Evolutionary conservation across 2,329 filamentous ascomycete species (phyloP).

Genomic region (Paraphaeosphaeria sporulosa): DNA sequence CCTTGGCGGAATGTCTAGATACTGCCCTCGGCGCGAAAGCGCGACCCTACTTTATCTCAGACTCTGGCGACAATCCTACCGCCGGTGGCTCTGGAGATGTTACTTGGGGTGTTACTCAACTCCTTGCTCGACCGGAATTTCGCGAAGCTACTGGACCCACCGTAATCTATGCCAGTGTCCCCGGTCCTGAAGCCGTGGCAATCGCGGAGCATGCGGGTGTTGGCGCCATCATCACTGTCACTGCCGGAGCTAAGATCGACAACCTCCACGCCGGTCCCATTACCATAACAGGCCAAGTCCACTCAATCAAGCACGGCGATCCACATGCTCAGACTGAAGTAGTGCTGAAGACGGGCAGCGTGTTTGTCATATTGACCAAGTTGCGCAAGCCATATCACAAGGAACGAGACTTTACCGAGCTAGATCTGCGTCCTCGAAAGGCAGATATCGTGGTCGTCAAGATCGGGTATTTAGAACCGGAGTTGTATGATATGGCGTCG

Average conservation of each 20-base stretch:
- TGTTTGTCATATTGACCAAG: slow-evolving; percentile 48
- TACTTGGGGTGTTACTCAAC: slow-evolving; percentile 6
- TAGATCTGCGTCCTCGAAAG: neutral
- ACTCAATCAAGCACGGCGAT: slow-evolving; percentile 61
- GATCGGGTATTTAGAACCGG: slow-evolving; percentile 9
- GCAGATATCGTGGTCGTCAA: slow-evolving; percentile 8
- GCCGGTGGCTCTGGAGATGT: slow-evolving; percentile 16
- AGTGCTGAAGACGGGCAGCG: slow-evolving; percentile 59
- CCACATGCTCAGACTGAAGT: slow-evolving; percentile 57
- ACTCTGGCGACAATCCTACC: slow-evolving; percentile 13
- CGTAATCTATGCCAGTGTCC: slow-evolving; percentile 15
- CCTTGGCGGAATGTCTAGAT: slow-evolving; percentile 2
- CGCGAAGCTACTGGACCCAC: neutral
- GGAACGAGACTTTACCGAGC: slow-evolving; percentile 9
- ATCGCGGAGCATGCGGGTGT: slow-evolving; percentile 7
- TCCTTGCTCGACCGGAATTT: slow-evolving; percentile 11
- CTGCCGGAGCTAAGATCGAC: slow-evolving; percentile 13
- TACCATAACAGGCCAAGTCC: slow-evolving; percentile 50
- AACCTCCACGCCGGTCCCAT: slow-evolving; percentile 12
- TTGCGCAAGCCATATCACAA: slow-evolving; percentile 14
- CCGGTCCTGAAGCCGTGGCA: neutral
- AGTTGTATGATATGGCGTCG: slow-evolving; percentile 11
- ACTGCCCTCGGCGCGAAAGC: neutral
- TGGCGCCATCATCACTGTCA: slow-evolving; percentile 14
- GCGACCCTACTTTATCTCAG: slow-evolving; percentile 12